A percentile compares a stretch with the other conserved stretches of the same genome.
phyloP scores from a whole-genome alignment of 352 stramenopile species.

The Phytophthora rubi region DNA sequence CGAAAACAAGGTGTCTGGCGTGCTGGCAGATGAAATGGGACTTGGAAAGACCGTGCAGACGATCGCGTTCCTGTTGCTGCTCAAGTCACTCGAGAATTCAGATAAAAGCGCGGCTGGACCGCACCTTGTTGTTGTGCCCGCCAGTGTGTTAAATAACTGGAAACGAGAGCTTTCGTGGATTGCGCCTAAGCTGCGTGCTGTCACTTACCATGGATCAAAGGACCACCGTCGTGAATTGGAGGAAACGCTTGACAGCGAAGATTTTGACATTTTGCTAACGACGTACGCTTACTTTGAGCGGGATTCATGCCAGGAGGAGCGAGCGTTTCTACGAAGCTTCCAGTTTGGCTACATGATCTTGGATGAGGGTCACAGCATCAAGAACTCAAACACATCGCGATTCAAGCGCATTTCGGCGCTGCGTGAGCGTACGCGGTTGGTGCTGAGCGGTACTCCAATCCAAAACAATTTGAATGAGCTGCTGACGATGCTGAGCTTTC shows the following conservation, averaged over 20 bases:
- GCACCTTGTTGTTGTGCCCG: constrained; percentile 94
- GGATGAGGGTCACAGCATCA: constrained; percentile 94
- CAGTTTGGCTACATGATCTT: constrained; percentile 93
- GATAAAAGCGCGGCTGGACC: constrained; percentile 51
- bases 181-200: constrained; percentile 86
- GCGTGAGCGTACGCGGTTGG: constrained; percentile 71
- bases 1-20: constrained; percentile 80
- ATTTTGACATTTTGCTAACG: constrained; percentile 89
- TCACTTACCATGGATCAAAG: constrained; percentile 86
- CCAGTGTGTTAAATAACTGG: constrained; percentile 94
- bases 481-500: constrained; percentile 90
- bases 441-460: constrained; percentile 90
- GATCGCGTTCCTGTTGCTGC: constrained; percentile 77
- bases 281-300: constrained; percentile 94
- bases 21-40: constrained; percentile 92
- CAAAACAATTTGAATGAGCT: constrained; percentile 92
- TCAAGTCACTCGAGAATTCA: constrained; percentile 51
- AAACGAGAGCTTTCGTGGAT: constrained; percentile 93
- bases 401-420: constrained; percentile 91
- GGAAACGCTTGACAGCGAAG: constrained; percentile 48
- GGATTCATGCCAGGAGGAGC: constrained; percentile 84
- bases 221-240: constrained; percentile 66
- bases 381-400: constrained; percentile 90
- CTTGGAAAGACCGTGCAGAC: constrained; percentile 94
- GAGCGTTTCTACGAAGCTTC: constrained; percentile 79